Base-by-base conservation (phyloP, 2,329 filamentous ascomycete species). In the Leptoxyphium fumago region DNA sequence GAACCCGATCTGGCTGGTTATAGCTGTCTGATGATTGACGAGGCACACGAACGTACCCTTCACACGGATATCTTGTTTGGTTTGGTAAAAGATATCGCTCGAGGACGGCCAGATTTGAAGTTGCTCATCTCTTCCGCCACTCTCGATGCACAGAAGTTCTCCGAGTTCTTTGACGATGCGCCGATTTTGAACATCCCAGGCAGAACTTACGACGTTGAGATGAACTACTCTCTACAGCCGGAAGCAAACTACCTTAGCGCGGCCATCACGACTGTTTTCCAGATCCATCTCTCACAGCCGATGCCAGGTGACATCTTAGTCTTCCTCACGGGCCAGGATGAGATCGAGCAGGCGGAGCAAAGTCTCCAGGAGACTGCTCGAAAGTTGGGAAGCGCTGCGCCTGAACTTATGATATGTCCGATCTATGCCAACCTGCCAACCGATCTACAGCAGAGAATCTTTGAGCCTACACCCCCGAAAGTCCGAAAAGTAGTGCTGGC, bases 111-210 rank as follows among this genome's bases (percentile, higher is more conserved):
- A 2, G 89, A 96, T 48, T 65, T 98, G 43, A 94, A 89, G 61
- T 67, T 98, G 0, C 71, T 98, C 29, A 94, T 98, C 45, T 91
- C 86, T 2, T 94, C 86, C 0, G 91, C 91, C 0, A 96, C 91
- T 0, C 85, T 96, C 72, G 87, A 96, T 58, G 88, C 89, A 0
- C 78, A 87, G 55, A 93, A 93, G 56, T 96, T 98, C 59, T 80
- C 85, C 2, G 73, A 80, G 18, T 98, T 94, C 59, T 95, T 95
- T 57, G 85, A 94, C 56, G 81, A 89, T 53, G 84, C 84, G 0
- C 89, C 89, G 0, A 93, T 96, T 46, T 93, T 96, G 65, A 93
- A 91, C 54, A 87, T 96, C 17, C 89, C 89, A 2, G 91, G 91
- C 21, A 77, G 88, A 50, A 77, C 83, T 41, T 94, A 86, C 60